Evolutionary conservation across 1,284 basidiomycete species (phyloP).

Genomic region (Cutaneotrichosporon cavernicola): DNA sequence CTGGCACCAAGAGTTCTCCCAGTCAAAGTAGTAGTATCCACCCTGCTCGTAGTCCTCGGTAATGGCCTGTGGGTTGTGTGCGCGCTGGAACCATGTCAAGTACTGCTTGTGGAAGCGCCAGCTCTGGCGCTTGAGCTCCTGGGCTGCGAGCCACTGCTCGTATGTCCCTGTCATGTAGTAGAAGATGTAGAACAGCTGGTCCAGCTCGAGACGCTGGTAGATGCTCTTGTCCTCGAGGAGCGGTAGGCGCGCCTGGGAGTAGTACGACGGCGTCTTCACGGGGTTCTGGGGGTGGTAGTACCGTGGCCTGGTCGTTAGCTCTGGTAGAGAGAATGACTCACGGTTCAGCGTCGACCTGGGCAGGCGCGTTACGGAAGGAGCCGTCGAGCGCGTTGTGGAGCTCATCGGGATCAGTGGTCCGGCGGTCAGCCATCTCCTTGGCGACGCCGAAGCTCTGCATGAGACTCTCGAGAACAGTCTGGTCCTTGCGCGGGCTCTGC

Average conservation of each 20-base stretch:
- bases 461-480: constrained; percentile 77
- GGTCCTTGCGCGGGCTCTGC: constrained; percentile 51
- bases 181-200: constrained; percentile 98
- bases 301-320: constrained; percentile 65
- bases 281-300: constrained; percentile 96
- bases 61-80: constrained; percentile 97
- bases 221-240: constrained; percentile 80
- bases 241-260: constrained; percentile 83
- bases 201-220: constrained; percentile 91
- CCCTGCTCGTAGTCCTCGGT: constrained; percentile 99
- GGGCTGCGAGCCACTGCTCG: constrained; percentile 96
- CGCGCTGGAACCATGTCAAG: constrained; percentile 98
- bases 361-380: constrained; percentile 81
- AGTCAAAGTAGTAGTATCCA: constrained; percentile 95
- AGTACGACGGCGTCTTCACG: constrained; percentile 87
- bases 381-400: constrained; percentile 90
- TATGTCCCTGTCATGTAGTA: constrained; percentile 97
- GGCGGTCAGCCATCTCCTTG: constrained; percentile 63
- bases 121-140: constrained; percentile 94
- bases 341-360: constrained; percentile 93
- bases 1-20: constrained; percentile 97
- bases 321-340: constrained; percentile 51
- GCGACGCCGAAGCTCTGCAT: constrained; percentile 93
- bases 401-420: constrained; percentile 80
- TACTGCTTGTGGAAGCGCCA: constrained; percentile 99